phyloP scores from a whole-genome alignment of 495 filamentous ascomycete genomes.

The Mytilinidion resinicola region DNA sequence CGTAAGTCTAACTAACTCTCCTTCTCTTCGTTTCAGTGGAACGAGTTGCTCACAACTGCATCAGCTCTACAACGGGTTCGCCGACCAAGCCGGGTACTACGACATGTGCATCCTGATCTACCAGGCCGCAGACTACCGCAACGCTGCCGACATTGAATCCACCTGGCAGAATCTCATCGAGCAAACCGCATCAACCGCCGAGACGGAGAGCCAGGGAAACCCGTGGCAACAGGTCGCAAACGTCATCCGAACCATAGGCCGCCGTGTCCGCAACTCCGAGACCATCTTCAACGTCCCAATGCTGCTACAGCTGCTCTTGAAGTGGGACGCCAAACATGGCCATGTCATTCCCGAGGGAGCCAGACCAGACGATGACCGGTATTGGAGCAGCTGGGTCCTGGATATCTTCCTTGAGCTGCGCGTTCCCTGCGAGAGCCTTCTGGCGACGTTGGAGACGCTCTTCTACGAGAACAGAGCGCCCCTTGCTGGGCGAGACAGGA shows the following conservation, averaged over 20 bases:
- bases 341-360: neutral
- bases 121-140: constrained; percentile 79
- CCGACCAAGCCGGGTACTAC: constrained; percentile 81
- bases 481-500: constrained; percentile 61
- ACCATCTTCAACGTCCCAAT: constrained; percentile 73
- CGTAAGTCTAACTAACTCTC: constrained; percentile 46
- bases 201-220: constrained; percentile 45
- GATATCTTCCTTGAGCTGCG: constrained; percentile 71
- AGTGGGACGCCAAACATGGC: constrained; percentile 15
- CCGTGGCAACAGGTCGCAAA: constrained; percentile 77
- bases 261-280: constrained; percentile 69
- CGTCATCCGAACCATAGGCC: constrained; percentile 67
- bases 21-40: neutral
- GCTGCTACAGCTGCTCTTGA: constrained; percentile 64
- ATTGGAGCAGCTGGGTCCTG: constrained; percentile 70
- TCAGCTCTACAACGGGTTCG: constrained; percentile 84
- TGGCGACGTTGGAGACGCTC: constrained; percentile 72
- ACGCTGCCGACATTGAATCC: constrained; percentile 66
- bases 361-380: constrained; percentile 33
- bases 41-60: constrained; percentile 5
- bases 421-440: constrained; percentile 66
- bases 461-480: constrained; percentile 80
- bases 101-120: constrained; percentile 91
- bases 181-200: constrained; percentile 58
- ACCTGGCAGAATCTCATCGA: constrained; percentile 83